These are phyloP conservation scores for Musa balbisiana DNA, from an alignment of 202 grass and related monocot genomes.

Conservation along the genomic window DNA sequence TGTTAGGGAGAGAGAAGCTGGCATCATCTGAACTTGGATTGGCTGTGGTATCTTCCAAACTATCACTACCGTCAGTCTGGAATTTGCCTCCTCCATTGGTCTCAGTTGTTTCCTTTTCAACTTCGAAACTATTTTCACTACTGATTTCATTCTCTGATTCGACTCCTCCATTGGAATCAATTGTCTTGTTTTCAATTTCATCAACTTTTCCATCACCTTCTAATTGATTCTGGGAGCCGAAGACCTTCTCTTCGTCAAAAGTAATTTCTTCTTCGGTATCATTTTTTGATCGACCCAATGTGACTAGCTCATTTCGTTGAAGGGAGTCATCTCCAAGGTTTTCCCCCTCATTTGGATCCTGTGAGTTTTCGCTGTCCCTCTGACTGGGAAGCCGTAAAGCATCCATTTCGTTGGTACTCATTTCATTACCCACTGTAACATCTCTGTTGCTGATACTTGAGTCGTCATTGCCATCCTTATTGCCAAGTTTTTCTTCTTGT, in stretches of 20 bases:
- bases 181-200: background rate
- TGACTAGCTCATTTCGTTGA: background rate
- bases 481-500: slow-evolving; percentile 5
- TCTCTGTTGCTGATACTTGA: background rate
- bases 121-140: background rate
- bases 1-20: background rate
- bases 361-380: background rate
- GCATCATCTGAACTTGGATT: background rate
- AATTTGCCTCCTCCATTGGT: background rate
- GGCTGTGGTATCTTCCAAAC: background rate
- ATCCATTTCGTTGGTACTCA: background rate
- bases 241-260: background rate
- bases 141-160: background rate
- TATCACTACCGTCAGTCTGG: background rate
- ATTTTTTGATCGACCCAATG: background rate
- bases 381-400: background rate
- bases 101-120: background rate
- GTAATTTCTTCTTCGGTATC: background rate
- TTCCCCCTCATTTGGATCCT: slow-evolving; percentile 4
- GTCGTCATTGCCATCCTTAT: slow-evolving; percentile 6
- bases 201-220: no score
- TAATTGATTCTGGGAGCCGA: background rate
- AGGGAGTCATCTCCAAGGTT: background rate
- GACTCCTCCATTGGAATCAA: background rate
- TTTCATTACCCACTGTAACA: background rate